phyloP scores from a whole-genome alignment of 2,329 filamentous ascomycete genomes.

The Ceratocystis lukuohia region DNA sequence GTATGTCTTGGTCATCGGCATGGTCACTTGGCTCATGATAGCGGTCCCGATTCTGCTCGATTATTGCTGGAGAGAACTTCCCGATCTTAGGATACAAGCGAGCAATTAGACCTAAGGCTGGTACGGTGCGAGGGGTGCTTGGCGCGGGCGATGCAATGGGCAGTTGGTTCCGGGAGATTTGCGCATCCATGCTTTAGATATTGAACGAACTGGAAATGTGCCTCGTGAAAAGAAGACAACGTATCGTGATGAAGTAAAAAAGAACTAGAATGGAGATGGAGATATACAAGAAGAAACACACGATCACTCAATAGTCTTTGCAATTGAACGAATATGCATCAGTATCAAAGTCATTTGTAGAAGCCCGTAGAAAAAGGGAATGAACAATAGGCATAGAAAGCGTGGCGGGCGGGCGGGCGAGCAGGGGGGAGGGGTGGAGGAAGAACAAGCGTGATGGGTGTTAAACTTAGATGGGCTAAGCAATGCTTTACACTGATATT shows the following conservation, averaged over 20 bases:
- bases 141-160: not conserved
- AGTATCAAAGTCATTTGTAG: not conserved
- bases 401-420: no score
- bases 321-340: not conserved
- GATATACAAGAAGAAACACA: not conserved
- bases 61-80: not conserved
- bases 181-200: not conserved
- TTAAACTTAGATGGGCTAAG: not conserved
- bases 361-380: not conserved
- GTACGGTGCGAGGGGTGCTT: not conserved
- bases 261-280: not conserved
- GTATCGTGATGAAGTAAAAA: not conserved
- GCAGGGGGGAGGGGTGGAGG: no score
- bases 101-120: not conserved
- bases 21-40: not conserved
- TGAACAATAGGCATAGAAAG: no score
- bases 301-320: not conserved
- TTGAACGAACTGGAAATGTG: not conserved
- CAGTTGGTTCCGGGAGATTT: not conserved
- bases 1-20: not conserved
- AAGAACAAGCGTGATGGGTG: not conserved
- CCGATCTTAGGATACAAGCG: slow-evolving; percentile 5
- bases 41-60: slow-evolving; percentile 1
- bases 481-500: not conserved
- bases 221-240: no score